phyloP scores from a whole-genome alignment of 2,329 filamentous ascomycete genomes.

The Phaeosphaeria sp. region DNA sequence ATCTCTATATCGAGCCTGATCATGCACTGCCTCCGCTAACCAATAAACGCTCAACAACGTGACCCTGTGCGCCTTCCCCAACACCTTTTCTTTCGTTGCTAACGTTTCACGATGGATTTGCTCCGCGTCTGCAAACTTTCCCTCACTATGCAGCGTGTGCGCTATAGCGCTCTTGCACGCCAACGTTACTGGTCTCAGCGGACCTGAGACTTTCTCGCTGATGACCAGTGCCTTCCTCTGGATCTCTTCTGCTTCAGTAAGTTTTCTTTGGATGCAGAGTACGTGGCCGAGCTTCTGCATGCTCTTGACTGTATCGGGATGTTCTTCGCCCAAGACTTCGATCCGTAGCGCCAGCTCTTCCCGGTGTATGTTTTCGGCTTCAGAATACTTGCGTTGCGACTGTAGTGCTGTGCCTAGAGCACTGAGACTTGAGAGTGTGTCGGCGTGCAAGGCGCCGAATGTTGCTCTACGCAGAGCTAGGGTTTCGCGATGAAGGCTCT shows the following conservation, averaged over 20 bases:
- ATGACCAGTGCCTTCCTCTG: neutral
- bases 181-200: neutral
- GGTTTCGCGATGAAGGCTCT: neutral
- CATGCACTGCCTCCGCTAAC: neutral
- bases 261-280: neutral
- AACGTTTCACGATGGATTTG: slow-evolving; percentile 1
- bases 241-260: neutral
- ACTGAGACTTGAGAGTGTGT: neutral
- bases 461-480: neutral
- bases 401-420: neutral
- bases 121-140: slow-evolving; percentile 3
- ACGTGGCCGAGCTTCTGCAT: neutral
- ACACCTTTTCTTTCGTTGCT: neutral
- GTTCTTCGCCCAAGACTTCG: neutral
- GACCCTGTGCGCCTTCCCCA: slow-evolving; percentile 4
- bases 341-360: neutral
- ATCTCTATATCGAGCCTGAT: neutral
- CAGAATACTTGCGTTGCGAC: neutral
- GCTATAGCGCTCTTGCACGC: neutral
- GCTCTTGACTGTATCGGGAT: neutral
- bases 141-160: neutral
- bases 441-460: slow-evolving; percentile 13
- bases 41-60: neutral
- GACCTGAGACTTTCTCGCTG: neutral
- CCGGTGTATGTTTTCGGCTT: neutral